Evolutionary conservation across 177 flowering plant genomes (phyloP).

Genomic region (Vitis hybrid): DNA sequence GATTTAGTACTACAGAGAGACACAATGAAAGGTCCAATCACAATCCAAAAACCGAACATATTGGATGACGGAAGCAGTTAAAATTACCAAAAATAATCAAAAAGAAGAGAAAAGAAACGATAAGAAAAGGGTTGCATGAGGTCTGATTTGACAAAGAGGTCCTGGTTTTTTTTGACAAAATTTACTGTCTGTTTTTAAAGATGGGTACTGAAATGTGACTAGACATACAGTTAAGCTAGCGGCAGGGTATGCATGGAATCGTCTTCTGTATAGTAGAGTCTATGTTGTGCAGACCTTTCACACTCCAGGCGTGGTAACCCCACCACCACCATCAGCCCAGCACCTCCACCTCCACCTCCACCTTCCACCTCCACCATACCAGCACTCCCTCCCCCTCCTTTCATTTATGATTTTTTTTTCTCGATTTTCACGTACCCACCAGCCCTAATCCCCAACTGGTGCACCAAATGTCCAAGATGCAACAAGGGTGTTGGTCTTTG

Average conservation of each 20-base stretch:
- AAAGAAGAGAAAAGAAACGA: too few species aligned
- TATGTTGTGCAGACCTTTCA: background rate
- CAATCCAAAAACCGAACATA: background rate
- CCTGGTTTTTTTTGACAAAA: background rate
- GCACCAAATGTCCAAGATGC: too few species aligned
- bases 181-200: background rate
- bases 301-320: background rate
- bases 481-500: too few species aligned
- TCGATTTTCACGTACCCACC: too few species aligned
- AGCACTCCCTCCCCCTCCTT: too few species aligned
- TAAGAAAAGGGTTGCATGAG: background rate
- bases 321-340: background rate
- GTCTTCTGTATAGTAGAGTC: background rate
- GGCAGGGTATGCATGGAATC: background rate
- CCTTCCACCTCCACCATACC: too few species aligned
- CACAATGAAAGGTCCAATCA: background rate
- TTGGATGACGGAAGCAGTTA: slow-evolving; percentile 1
- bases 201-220: slow-evolving; percentile 2
- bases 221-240: slow-evolving; percentile 1
- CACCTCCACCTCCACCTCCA: background rate
- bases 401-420: too few species aligned
- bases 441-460: too few species aligned
- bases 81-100: background rate
- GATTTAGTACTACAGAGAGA: background rate
- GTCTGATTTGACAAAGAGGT: background rate